Conservation (phyloP, 805 yeast genomes). For the Candida chauliodis region DNA sequence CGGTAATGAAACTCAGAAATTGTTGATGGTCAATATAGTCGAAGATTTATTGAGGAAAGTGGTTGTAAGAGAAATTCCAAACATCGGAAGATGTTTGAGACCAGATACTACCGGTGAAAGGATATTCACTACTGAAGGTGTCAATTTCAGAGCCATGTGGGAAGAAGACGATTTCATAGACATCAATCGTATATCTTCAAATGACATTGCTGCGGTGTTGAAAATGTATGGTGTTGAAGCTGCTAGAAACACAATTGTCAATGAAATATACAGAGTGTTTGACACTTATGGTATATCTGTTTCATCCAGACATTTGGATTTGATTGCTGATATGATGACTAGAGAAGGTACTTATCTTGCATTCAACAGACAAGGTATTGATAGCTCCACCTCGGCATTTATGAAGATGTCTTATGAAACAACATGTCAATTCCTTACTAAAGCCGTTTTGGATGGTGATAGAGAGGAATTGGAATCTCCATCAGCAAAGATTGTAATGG, state of each 20-base stretch:
- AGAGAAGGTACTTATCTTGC: conserved; percentile 97
- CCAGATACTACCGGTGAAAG: conserved; percentile 69
- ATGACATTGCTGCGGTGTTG: conserved; percentile 89
- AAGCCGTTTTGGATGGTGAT: conserved; percentile 91
- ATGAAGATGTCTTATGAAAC: conserved; percentile 99
- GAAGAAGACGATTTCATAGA: conserved; percentile 90
- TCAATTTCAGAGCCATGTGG: conserved; percentile 97
- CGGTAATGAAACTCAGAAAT: conserved; percentile 75
- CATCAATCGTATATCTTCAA: conserved; percentile 84
- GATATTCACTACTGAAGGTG: conserved; percentile 92
- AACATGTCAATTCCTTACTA: conserved; percentile 93
- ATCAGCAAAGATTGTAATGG: conserved; percentile 88
- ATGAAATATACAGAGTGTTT: conserved; percentile 93
- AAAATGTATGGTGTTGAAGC: conserved; percentile 97
- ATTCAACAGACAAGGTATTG: conserved; percentile 97
- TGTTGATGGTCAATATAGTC: conserved; percentile 94
- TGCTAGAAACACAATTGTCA: conserved; percentile 94
- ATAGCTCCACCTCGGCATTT: conserved; percentile 89
- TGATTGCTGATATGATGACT: conserved; percentile 98
- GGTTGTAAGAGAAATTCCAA: conserved; percentile 88
- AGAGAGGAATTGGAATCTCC: conserved; percentile 87
- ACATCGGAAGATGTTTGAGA: conserved; percentile 89
- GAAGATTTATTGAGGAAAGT: conserved; percentile 87
- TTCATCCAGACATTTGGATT: conserved; percentile 88
- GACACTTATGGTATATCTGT: conserved; percentile 94